phyloP scores from a whole-genome alignment of 2,329 filamentous ascomycete genomes.

The Diaporthe sp. region DNA sequence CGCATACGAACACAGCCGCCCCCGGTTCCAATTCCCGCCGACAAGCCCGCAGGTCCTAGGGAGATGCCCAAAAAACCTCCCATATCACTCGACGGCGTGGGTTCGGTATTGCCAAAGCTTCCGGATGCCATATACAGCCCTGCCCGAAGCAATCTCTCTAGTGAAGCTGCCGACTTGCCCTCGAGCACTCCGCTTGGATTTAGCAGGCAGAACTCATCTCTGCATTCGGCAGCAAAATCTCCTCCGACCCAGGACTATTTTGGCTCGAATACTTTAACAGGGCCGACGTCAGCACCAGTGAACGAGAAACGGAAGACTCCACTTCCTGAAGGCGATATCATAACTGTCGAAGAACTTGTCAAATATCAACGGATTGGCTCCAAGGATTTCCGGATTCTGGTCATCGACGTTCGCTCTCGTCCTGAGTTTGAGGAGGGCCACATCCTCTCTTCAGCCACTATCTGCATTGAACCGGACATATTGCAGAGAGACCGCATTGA shows the following conservation, averaged over 20 bases:
- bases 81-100: constrained; percentile 63
- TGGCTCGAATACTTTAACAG: constrained; percentile 23
- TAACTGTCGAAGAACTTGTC: constrained; percentile 78
- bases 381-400: constrained; percentile 72
- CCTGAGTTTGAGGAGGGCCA: constrained; percentile 90
- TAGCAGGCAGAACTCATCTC: constrained; percentile 68
- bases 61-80: constrained; percentile 65
- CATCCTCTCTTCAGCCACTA: constrained; percentile 84
- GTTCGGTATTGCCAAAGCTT: constrained; percentile 74
- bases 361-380: constrained; percentile 72
- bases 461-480: constrained; percentile 89
- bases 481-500: constrained; percentile 77
- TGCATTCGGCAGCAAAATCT: constrained; percentile 38
- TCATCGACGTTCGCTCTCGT: constrained; percentile 88
- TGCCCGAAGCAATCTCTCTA: constrained; percentile 77
- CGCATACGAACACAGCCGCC: constrained; percentile 65
- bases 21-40: constrained; percentile 44
- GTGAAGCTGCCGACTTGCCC: constrained; percentile 74
- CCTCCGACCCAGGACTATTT: constrained; percentile 50
- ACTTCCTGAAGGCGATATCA: constrained; percentile 66
- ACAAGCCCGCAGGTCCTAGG: constrained; percentile 44
- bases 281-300: constrained; percentile 21
- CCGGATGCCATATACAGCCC: constrained; percentile 84
- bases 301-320: constrained; percentile 58
- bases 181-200: constrained; percentile 74